Evolutionary conservation across 441 rosid species (phyloP).

Genomic region (Bocquillonia castaneifolia): DNA sequence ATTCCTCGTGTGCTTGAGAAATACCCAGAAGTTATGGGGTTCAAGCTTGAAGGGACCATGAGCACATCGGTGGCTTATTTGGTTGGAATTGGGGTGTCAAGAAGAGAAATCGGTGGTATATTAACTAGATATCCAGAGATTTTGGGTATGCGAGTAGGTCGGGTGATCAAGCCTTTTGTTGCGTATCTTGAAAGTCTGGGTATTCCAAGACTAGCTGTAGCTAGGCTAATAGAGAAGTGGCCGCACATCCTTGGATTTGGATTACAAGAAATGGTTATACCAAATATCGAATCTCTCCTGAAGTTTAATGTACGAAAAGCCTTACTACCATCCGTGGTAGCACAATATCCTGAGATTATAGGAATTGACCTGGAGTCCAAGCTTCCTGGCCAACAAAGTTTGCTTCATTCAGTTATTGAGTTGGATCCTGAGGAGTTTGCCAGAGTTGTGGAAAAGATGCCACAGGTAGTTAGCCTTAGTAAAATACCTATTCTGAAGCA

Average conservation of each 20-base stretch:
- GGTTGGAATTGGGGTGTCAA: slow-evolving; percentile 84
- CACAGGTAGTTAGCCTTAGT: slow-evolving; percentile 67
- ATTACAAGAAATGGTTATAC: slow-evolving; percentile 53
- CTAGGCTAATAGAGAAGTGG: slow-evolving; percentile 78
- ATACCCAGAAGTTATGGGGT: slow-evolving; percentile 86
- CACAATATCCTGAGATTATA: slow-evolving; percentile 84
- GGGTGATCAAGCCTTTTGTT: slow-evolving; percentile 81
- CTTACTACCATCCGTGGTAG: slow-evolving; percentile 64
- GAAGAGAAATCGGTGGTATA: slow-evolving; percentile 80
- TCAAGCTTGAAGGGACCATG: slow-evolving; percentile 97
- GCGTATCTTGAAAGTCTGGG: slow-evolving; percentile 78
- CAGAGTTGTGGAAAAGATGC: slow-evolving; percentile 78
- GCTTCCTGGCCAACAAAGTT: slow-evolving; percentile 53
- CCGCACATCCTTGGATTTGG: slow-evolving; percentile 82
- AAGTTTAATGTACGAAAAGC: slow-evolving; percentile 56
- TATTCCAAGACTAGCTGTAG: slow-evolving; percentile 75
- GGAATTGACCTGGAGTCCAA: slow-evolving; percentile 61
- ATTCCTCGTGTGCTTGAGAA: slow-evolving; percentile 84
- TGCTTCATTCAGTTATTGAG: slow-evolving; percentile 50
- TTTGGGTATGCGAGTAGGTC: slow-evolving; percentile 84
- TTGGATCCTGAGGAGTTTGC: slow-evolving; percentile 57
- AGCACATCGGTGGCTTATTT: slow-evolving; percentile 92
- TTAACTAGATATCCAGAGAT: slow-evolving; percentile 78
- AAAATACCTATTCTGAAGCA: slow-evolving; percentile 56
- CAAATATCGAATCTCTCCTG: slow-evolving; percentile 55